These are phyloP conservation scores for Avena eriantha DNA, from an alignment of 176 grass and related monocot species.

Conservation along the genomic window DNA sequence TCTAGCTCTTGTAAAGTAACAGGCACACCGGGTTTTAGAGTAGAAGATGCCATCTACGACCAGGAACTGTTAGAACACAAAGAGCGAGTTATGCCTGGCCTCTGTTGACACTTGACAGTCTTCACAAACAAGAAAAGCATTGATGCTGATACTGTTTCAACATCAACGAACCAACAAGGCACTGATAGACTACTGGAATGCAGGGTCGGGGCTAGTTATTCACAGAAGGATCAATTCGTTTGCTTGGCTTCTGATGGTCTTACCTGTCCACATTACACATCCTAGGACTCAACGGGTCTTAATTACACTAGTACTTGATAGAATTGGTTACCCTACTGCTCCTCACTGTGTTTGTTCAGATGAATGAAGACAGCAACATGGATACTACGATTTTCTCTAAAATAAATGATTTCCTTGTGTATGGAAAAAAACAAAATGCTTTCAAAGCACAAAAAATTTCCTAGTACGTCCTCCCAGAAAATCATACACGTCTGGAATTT, in stretches of 20 bases:
- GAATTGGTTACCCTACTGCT: neutral
- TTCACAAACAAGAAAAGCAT: neutral
- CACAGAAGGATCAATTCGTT: neutral
- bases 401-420: neutral
- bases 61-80: neutral
- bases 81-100: neutral
- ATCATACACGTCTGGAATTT: neutral
- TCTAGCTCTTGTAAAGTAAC: slow-evolving; percentile 65
- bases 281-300: neutral
- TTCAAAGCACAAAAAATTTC: neutral
- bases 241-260: neutral
- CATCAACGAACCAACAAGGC: neutral
- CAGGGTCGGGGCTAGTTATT: neutral
- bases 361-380: neutral
- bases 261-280: slow-evolving; percentile 1
- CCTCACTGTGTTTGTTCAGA: neutral
- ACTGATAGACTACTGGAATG: neutral
- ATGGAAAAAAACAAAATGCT: neutral
- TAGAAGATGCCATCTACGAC: slow-evolving; percentile 56
- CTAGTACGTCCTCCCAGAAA: neutral
- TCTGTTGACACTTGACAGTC: too few relatives aligned
- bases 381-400: neutral
- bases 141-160: neutral
- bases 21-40: slow-evolving; percentile 71
- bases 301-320: neutral